phyloP scores from a whole-genome alignment of 768 basidiomycete species.

The Mycena vitilis region DNA sequence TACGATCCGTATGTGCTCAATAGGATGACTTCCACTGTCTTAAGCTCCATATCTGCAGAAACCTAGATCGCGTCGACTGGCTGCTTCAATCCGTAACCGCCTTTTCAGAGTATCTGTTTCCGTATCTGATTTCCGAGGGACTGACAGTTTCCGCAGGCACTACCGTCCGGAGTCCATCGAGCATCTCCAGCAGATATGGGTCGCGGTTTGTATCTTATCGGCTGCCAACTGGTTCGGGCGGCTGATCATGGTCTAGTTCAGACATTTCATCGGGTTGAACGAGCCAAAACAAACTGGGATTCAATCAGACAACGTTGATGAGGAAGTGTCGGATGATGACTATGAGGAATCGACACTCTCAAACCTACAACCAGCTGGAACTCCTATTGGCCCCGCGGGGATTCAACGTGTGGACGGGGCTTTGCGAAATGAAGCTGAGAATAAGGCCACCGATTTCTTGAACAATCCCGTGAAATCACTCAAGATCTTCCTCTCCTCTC shows the following conservation, averaged over 20 bases:
- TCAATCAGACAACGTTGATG: neutral
- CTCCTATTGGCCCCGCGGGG: neutral
- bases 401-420: neutral
- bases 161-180: neutral
- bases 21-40: neutral
- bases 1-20: slow-evolving; percentile 22
- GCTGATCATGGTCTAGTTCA: neutral
- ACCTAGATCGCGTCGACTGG: neutral
- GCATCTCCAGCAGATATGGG: slow-evolving; percentile 7
- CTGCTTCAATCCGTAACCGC: slow-evolving; percentile 7
- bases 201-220: neutral
- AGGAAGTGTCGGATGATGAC: slow-evolving; percentile 10
- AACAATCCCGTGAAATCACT: slow-evolving; percentile 10
- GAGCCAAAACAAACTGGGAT: too few species aligned
- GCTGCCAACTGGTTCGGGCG: neutral
- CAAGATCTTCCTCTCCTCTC: slow-evolving; percentile 29
- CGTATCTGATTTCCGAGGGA: neutral
- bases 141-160: neutral
- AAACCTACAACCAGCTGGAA: neutral
- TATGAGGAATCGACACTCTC: neutral
- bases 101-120: slow-evolving; percentile 10
- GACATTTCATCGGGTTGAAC: slow-evolving; percentile 4
- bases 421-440: neutral
- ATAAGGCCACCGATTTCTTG: slow-evolving; percentile 12
- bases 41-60: neutral